Conservation (phyloP, 2,329 filamentous ascomycete species). For the Zasmidium angulare region DNA sequence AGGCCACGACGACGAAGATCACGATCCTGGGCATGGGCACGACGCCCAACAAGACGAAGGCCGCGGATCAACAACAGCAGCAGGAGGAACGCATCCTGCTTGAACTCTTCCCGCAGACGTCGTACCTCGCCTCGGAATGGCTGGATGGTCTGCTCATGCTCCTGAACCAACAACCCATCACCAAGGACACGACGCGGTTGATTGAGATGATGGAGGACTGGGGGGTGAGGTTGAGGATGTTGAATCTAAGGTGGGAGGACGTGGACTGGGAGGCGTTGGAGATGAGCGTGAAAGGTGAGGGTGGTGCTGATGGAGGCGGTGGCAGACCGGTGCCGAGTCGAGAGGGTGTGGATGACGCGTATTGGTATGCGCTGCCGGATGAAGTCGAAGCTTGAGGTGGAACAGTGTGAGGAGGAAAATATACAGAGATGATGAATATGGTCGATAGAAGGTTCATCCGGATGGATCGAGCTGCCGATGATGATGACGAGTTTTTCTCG, state of each 20-base stretch:
- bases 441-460: no score
- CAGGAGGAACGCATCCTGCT: slow-evolving; percentile 68
- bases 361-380: slow-evolving; percentile 70
- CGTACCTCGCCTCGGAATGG: slow-evolving; percentile 91
- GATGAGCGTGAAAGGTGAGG: slow-evolving; percentile 25
- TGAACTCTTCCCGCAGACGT: slow-evolving; percentile 76
- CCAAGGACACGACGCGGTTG: slow-evolving; percentile 90
- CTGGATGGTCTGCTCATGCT: slow-evolving; percentile 93
- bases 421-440: neutral
- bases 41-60: slow-evolving; percentile 12
- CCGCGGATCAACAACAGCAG: slow-evolving; percentile 1
- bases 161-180: slow-evolving; percentile 91
- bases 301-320: slow-evolving; percentile 47
- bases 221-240: slow-evolving; percentile 83
- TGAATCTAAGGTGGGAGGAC: slow-evolving; percentile 90
- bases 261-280: slow-evolving; percentile 52
- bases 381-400: slow-evolving; percentile 13
- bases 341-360: slow-evolving; percentile 86
- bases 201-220: slow-evolving; percentile 85
- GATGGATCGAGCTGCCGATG: no score
- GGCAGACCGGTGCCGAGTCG: slow-evolving; percentile 65
- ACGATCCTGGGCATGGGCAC: slow-evolving; percentile 80
- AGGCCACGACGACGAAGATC: slow-evolving; percentile 70
- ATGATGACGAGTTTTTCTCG: no score
- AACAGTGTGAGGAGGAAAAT: neutral